phyloP scores from a whole-genome alignment of 352 stramenopile genomes.

The Globisporangium spinosum region DNA sequence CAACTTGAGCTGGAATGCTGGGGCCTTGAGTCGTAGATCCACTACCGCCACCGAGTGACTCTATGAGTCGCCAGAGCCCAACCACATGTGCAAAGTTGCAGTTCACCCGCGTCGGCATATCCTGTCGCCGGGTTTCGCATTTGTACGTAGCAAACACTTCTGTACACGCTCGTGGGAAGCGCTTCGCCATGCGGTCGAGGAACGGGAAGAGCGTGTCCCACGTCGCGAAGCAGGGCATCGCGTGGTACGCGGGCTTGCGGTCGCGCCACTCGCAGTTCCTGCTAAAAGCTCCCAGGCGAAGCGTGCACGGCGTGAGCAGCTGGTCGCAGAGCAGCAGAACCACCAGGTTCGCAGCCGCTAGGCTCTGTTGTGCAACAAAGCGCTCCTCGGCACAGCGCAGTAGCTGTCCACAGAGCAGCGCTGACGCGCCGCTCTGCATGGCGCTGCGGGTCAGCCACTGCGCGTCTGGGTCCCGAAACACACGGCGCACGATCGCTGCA shows the following conservation, averaged over 20 bases:
- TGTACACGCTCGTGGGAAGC: conserved; percentile 25
- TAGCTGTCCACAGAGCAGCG: conserved; percentile 50
- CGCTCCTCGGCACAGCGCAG: conserved; percentile 24
- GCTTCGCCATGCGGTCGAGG: conserved; percentile 32
- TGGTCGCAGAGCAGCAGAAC: conserved; percentile 44
- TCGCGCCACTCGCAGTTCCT: conserved; percentile 47
- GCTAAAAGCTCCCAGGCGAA: conserved; percentile 20
- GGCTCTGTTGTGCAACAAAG: conserved; percentile 13
- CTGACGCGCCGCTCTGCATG: conserved; percentile 45
- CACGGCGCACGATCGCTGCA: conserved; percentile 19
- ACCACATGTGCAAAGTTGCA: conserved; percentile 60
- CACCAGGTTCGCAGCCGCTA: conserved; percentile 16
- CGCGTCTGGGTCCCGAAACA: conserved; percentile 36
- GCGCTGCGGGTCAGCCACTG: conserved; percentile 62
- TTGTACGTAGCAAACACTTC: conserved; percentile 22
- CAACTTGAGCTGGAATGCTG: conserved; percentile 11
- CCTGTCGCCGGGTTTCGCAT: not conserved
- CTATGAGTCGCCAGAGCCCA: conserved; percentile 51
- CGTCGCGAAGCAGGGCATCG: conserved; percentile 55
- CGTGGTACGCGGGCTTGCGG: conserved; percentile 50
- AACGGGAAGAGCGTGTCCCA: conserved; percentile 64
- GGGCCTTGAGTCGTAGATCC: not conserved
- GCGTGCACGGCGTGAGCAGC: conserved; percentile 33
- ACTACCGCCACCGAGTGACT: conserved; percentile 28
- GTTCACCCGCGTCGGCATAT: conserved; percentile 26